Percentiles rank a stretch among this genome's conserved stretches.
Conservation (phyloP, 352 stramenopile genomes). For the Phytophthora sojae region DNA sequence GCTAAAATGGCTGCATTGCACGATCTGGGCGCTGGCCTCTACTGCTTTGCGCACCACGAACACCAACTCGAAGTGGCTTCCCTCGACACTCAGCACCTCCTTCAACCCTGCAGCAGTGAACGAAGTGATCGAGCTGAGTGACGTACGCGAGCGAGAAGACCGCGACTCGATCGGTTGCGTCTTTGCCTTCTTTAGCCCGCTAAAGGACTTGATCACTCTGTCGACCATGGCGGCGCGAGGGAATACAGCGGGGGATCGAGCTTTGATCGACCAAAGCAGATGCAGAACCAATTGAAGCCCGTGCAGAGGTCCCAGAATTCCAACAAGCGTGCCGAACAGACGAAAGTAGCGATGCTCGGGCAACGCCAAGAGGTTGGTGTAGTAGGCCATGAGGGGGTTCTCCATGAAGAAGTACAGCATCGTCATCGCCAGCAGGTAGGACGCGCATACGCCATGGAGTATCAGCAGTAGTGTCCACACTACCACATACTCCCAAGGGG, state of each 20-base stretch:
- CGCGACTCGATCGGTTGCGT: background rate
- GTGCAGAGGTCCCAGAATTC: slow-evolving; percentile 29
- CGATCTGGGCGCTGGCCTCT: slow-evolving; percentile 33
- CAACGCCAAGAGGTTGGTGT: slow-evolving; percentile 44
- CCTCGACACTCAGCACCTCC: slow-evolving; percentile 25
- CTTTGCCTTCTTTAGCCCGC: slow-evolving; percentile 2
- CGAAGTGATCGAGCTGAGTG: slow-evolving; percentile 10
- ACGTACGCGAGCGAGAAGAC: slow-evolving; percentile 1
- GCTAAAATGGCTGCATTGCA: slow-evolving; percentile 55
- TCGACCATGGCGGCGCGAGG: slow-evolving; percentile 22
- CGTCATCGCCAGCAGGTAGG: slow-evolving; percentile 26
- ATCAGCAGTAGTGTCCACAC: slow-evolving; percentile 28
- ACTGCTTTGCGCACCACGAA: slow-evolving; percentile 27
- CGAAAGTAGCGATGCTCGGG: slow-evolving; percentile 34
- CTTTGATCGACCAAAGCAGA: slow-evolving; percentile 24
- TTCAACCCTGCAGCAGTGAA: slow-evolving; percentile 8
- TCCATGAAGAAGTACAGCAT: slow-evolving; percentile 49
- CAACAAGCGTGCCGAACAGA: slow-evolving; percentile 31
- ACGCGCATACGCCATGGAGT: slow-evolving; percentile 27
- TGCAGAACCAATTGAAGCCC: slow-evolving; percentile 21
- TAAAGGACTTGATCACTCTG: slow-evolving; percentile 2
- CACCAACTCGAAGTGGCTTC: slow-evolving; percentile 23
- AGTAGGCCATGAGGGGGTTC: slow-evolving; percentile 55
- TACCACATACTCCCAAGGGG: slow-evolving; percentile 8
- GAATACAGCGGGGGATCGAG: slow-evolving; percentile 12